These are phyloP conservation scores for Venustampulla echinocandica DNA, from an alignment of 495 filamentous ascomycete species.

Conservation along the genomic window DNA sequence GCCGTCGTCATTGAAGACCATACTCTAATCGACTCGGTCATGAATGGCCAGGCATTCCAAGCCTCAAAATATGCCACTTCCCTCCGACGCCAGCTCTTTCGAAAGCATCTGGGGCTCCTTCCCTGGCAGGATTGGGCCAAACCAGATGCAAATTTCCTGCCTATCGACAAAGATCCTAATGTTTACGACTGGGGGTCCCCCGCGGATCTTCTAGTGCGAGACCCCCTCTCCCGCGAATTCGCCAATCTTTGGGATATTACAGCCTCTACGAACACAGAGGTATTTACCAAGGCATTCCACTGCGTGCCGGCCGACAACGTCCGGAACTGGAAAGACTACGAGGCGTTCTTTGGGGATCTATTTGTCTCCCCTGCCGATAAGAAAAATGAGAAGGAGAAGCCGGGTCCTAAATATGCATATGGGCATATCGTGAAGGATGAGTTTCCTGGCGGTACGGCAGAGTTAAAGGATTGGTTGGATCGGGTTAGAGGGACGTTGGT, in stretches of 20 bases:
- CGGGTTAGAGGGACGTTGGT: conserved; percentile 72
- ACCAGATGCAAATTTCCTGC: conserved; percentile 65
- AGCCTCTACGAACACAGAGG: conserved; percentile 73
- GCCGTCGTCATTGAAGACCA: conserved; percentile 69
- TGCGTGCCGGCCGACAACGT: conserved; percentile 75
- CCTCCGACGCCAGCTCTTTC: conserved; percentile 76
- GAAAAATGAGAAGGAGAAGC: conserved; percentile 37
- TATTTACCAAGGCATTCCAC: conserved; percentile 81
- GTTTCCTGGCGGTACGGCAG: conserved; percentile 52
- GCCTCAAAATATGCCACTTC: conserved; percentile 76
- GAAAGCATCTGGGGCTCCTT: conserved; percentile 84
- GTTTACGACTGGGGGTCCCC: conserved; percentile 71
- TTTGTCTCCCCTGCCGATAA: conserved; percentile 50
- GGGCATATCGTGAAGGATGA: conserved; percentile 82
- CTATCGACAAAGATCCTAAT: conserved; percentile 59
- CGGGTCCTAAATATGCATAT: conserved; percentile 40
- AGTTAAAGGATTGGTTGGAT: conserved; percentile 76
- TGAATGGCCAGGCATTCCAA: conserved; percentile 61
- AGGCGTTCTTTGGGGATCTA: conserved; percentile 63
- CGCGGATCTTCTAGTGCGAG: conserved; percentile 65
- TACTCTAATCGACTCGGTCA: conserved; percentile 54
- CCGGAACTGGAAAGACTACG: conserved; percentile 77
- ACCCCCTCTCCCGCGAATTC: conserved; percentile 64
- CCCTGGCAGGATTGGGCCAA: conserved; percentile 54
- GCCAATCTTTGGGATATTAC: conserved; percentile 61